phyloP scores from a whole-genome alignment of 2,329 filamentous ascomycete genomes.

The Thelonectria discophora region DNA sequence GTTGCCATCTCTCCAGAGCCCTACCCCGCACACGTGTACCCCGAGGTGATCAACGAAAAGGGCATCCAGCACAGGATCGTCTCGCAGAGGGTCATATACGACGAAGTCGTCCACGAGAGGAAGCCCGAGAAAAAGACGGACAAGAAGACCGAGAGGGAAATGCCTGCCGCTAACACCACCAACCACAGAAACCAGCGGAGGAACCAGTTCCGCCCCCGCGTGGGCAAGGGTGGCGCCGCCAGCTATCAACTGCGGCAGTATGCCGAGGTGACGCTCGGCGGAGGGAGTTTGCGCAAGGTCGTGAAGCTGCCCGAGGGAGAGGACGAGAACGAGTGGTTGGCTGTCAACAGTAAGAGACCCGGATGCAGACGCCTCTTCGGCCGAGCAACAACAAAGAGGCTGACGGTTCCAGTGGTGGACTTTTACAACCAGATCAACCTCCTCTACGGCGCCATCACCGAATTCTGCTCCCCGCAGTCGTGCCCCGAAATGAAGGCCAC shows the following conservation, averaged over 20 bases:
- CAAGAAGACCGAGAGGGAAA: constrained; percentile 28
- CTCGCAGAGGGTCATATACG: neutral
- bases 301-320: constrained; percentile 97
- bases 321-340: constrained; percentile 97
- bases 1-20: constrained; percentile 36
- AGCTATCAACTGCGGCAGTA: constrained; percentile 96
- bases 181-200: constrained; percentile 79
- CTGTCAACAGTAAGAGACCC: constrained; percentile 89
- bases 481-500: constrained; percentile 99
- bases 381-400: neutral
- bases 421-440: constrained; percentile 99
- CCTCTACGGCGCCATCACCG: constrained; percentile 97
- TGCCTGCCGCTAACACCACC: constrained; percentile 44
- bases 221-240: constrained; percentile 85
- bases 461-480: constrained; percentile 96
- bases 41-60: constrained; percentile 9
- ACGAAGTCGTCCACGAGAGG: constrained; percentile 28
- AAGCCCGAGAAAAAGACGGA: neutral
- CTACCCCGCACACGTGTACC: constrained; percentile 3
- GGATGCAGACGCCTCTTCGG: neutral
- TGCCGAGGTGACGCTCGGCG: constrained; percentile 95
- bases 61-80: constrained; percentile 11
- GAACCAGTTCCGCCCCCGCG: constrained; percentile 90
- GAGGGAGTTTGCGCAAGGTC: constrained; percentile 92
- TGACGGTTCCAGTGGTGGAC: constrained; percentile 79